These are phyloP conservation scores for Wallacemonas sp. DNA, from an alignment of 208 protist species.

Conservation along the genomic window DNA sequence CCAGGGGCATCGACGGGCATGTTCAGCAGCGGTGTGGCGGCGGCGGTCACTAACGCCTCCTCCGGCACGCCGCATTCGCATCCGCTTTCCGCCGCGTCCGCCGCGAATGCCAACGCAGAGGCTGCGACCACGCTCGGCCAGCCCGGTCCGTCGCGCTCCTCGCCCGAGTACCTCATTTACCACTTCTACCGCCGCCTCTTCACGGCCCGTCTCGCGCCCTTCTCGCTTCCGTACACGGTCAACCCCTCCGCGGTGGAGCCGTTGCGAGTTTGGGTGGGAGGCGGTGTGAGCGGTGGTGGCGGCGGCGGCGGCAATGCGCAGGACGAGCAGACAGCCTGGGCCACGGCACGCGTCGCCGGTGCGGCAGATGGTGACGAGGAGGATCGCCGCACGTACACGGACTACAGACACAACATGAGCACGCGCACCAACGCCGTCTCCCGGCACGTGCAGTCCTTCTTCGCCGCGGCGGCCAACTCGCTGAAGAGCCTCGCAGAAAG, in stretches of 20 bases:
- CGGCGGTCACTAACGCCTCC: constrained; percentile 15
- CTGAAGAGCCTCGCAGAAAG: constrained; percentile 33
- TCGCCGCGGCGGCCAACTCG: constrained; percentile 34
- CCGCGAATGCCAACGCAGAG: constrained; percentile 12
- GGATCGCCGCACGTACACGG: constrained; percentile 39
- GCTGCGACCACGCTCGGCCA: not conserved
- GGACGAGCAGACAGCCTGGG: constrained; percentile 29
- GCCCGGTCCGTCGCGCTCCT: not conserved
- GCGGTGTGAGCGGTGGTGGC: constrained; percentile 28
- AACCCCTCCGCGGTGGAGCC: constrained; percentile 34
- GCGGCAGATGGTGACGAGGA: constrained; percentile 15
- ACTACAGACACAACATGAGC: constrained; percentile 41
- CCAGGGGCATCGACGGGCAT: not conserved
- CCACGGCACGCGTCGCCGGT: constrained; percentile 17
- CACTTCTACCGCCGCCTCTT: constrained; percentile 55
- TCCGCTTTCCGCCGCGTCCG: not conserved
- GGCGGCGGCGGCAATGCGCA: too few species aligned
- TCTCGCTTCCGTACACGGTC: constrained; percentile 72
- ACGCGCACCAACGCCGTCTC: constrained; percentile 27
- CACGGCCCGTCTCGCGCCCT: constrained; percentile 66
- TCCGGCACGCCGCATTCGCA: constrained; percentile 14
- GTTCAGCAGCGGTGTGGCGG: constrained; percentile 1
- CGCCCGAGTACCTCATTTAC: constrained; percentile 23
- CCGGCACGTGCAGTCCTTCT: constrained; percentile 38
- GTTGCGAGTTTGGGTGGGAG: constrained; percentile 13